A percentile compares a stretch with the other conserved stretches of the same genome.
phyloP scores from a whole-genome alignment of 768 basidiomycete species.

The Pleurotus tuber-regium region DNA sequence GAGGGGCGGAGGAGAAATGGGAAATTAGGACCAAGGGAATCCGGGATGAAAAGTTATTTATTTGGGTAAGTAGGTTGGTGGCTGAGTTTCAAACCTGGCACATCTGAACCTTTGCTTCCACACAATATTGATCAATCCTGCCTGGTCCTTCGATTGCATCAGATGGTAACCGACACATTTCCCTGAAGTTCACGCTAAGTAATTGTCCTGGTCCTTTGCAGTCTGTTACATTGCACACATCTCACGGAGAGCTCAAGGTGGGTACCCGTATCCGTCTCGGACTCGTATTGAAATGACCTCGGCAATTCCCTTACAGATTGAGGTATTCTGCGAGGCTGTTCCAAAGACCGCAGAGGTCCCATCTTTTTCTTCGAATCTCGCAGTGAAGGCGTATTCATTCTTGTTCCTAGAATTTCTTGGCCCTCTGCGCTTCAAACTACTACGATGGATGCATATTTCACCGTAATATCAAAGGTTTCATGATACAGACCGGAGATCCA shows the following conservation, averaged over 20 bases:
- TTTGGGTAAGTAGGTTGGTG: not conserved
- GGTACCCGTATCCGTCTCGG: not conserved
- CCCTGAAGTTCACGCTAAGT: conserved; percentile 14
- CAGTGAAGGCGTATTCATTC: conserved; percentile 14
- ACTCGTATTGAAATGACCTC: not conserved
- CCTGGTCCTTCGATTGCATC: conserved; percentile 18
- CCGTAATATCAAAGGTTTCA: conserved; percentile 94
- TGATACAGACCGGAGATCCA: conserved; percentile 92
- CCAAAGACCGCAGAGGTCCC: conserved; percentile 91
- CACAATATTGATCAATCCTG: not conserved
- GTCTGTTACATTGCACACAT: conserved; percentile 95
- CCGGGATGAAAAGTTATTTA: conserved; percentile 5
- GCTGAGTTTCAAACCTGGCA: not conserved
- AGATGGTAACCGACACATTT: conserved; percentile 15
- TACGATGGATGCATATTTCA: conserved; percentile 88
- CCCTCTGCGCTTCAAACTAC: conserved; percentile 85
- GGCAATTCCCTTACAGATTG: conserved; percentile 55
- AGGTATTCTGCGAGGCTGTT: conserved; percentile 95
- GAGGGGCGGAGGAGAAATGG: conserved; percentile 15
- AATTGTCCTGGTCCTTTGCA: conserved; percentile 25
- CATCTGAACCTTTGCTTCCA: not conserved
- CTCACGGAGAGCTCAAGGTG: conserved; percentile 94
- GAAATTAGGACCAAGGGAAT: not conserved
- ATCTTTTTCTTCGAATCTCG: conserved; percentile 11
- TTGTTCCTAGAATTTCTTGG: conserved; percentile 81